These are phyloP conservation scores for Hypoxylon sp. DNA, from an alignment of 2,329 filamentous ascomycete genomes.

Conservation along the genomic window DNA sequence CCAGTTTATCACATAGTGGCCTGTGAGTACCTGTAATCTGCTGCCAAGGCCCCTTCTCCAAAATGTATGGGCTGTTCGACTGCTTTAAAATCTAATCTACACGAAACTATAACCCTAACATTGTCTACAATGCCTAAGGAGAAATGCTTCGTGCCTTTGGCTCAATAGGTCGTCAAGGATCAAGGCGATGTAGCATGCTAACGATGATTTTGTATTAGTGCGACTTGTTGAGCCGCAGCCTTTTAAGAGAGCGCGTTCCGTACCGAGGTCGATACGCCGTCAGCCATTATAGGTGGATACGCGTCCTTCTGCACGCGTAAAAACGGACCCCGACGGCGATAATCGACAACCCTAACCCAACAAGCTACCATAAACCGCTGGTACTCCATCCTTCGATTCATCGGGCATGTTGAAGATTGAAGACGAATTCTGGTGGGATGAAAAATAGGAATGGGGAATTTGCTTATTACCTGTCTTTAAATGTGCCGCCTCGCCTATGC, in stretches of 20 bases:
- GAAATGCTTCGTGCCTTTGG: background rate
- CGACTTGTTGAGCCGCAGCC: background rate
- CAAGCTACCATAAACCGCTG: background rate
- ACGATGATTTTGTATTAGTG: background rate
- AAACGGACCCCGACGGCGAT: slow-evolving; percentile 41
- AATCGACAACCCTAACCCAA: slow-evolving; percentile 14
- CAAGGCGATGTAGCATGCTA: background rate
- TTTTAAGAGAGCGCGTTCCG: background rate
- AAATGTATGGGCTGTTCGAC: too few relatives aligned
- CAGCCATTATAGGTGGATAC: slow-evolving; percentile 29
- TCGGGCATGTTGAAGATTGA: too few relatives aligned
- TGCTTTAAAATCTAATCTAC: too few relatives aligned
- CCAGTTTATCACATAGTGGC: background rate
- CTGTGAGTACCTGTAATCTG: too few relatives aligned
- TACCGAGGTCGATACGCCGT: slow-evolving; percentile 30
- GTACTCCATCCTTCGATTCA: background rate
- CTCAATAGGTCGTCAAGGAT: background rate
- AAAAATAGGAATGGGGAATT: background rate
- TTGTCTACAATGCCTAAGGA: background rate
- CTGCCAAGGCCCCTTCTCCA: too few relatives aligned
- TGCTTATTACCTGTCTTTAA: background rate
- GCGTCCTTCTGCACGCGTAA: slow-evolving; percentile 30
- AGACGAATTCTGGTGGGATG: background rate
- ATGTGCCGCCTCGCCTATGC: background rate
- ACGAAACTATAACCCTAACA: background rate